phyloP scores from a whole-genome alignment of 371 early-diverging fungal genomes.

The Dichotomocladium elegans region DNA sequence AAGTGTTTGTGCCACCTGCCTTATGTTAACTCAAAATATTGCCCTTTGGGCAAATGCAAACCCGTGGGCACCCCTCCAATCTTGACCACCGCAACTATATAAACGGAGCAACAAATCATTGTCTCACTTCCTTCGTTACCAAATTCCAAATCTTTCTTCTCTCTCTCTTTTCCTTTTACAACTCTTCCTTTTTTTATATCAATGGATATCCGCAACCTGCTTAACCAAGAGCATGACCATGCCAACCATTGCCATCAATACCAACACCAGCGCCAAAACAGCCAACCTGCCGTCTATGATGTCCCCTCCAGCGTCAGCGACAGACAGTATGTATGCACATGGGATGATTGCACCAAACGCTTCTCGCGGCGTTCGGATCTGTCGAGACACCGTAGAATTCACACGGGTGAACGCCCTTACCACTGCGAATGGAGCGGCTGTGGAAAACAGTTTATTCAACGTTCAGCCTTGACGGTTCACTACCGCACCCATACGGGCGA shows the following conservation, averaged over 20 bases:
- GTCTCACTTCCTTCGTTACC: slow-evolving; percentile 8
- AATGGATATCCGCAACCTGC: slow-evolving; percentile 48
- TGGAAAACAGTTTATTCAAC: slow-evolving; percentile 72
- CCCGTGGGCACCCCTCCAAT: slow-evolving; percentile 1
- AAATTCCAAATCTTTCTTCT: no score
- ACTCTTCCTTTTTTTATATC: background rate
- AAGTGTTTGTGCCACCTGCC: slow-evolving; percentile 14
- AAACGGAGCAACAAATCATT: slow-evolving; percentile 12
- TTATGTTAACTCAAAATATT: background rate
- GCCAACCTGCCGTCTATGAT: background rate
- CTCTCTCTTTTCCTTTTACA: slow-evolving; percentile 1
- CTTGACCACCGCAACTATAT: slow-evolving; percentile 7
- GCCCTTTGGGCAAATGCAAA: background rate
- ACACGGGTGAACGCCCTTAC: slow-evolving; percentile 70
- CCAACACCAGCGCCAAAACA: background rate
- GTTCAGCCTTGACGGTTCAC: slow-evolving; percentile 74
- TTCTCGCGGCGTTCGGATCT: slow-evolving; percentile 82
- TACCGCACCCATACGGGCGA: slow-evolving; percentile 76
- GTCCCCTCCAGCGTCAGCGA: slow-evolving; percentile 16
- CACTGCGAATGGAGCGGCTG: slow-evolving; percentile 58
- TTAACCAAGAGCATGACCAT: slow-evolving; percentile 22
- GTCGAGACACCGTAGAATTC: slow-evolving; percentile 68
- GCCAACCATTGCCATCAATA: background rate
- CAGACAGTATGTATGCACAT: slow-evolving; percentile 60
- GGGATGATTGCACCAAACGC: slow-evolving; percentile 64